These are phyloP conservation scores for Phaeosphaeria sp. DNA, from an alignment of 2,329 filamentous ascomycete species.

Conservation along the genomic window DNA sequence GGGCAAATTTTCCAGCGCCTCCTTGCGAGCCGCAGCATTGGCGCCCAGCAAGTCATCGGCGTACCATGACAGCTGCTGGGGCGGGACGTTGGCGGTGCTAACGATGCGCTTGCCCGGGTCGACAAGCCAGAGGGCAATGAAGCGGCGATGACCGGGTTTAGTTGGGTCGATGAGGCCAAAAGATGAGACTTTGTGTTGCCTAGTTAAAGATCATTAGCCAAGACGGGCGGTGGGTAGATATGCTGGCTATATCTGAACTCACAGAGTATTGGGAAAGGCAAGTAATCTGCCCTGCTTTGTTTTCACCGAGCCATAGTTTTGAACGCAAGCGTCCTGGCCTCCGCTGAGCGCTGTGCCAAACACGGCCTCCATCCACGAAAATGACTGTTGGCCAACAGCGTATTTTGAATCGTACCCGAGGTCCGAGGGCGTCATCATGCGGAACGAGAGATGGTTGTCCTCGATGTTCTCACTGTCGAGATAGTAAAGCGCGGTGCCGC, in stretches of 20 bases:
- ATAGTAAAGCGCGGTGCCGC: constrained; percentile 68
- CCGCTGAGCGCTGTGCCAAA: constrained; percentile 18
- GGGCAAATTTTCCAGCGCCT: constrained; percentile 16
- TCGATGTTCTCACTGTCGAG: constrained; percentile 67
- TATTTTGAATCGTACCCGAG: constrained; percentile 7
- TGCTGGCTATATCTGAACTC: neutral
- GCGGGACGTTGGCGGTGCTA: constrained; percentile 59
- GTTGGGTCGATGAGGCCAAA: constrained; percentile 59
- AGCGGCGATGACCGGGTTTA: constrained; percentile 62
- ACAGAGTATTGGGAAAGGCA: constrained; percentile 60
- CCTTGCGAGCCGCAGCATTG: neutral
- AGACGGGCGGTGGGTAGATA: neutral
- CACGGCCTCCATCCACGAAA: constrained; percentile 21
- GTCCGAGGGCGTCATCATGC: constrained; percentile 21
- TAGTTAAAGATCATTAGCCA: neutral
- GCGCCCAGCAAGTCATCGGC: constrained; percentile 16
- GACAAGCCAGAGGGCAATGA: constrained; percentile 65
- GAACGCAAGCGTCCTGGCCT: constrained; percentile 27
- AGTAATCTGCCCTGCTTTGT: constrained; percentile 59
- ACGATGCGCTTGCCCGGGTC: constrained; percentile 61
- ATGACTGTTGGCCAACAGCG: constrained; percentile 15
- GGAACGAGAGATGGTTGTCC: constrained; percentile 29
- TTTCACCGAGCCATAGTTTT: constrained; percentile 57
- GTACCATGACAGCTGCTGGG: constrained; percentile 59
- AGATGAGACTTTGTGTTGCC: constrained; percentile 36